Base-by-base conservation (phyloP, 202 grass and related monocot genomes). In the Panicum virgatum region DNA sequence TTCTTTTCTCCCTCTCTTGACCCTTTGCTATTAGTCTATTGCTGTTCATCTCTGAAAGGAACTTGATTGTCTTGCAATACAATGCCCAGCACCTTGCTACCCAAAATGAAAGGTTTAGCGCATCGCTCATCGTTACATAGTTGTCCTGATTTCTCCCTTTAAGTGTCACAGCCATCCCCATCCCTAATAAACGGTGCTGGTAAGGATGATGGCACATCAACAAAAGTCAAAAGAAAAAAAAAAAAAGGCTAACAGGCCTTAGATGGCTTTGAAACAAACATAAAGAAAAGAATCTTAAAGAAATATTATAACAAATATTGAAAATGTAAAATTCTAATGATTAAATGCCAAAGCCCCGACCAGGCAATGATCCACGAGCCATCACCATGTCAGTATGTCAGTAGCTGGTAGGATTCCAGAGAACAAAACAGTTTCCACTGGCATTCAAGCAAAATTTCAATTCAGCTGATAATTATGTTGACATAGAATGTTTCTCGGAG, bases 311-410 rank as follows among this genome's bases (percentile, higher is more conserved):
- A 39, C 26, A 29, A 37, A 62, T 25, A 77, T 29, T 44, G 62
- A 71, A 69, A 72, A 70, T 45, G 23, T 45, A 43, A 43, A 19
- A 62, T 61, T 42, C 9, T 66, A 45, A 48, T 32, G 22, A 19
- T n/a, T 73, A 13, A 63, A 29, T 73, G 69, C 7, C 56, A 64
- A 74, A 15, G 73, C 12, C 58, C 32, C 50, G 5, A 11, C 2
- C 85, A 82, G 64, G 77, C 4, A 82, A 47, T 81, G 69, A 81
- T 62, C 83, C 54, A 56, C 77, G 43, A 89, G 29, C 62, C 60
- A 36, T 81, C 73, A 76, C 56, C 69, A 84, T 74, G 70, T 68
- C 76, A 46, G 77, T 66, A 82, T 89, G 70, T 47, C 36, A 79
- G 72, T 32, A 42, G 40, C 62, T 81, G 56, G 66, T 63, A 56